Evolutionary conservation across 1,139 yeast genomes (phyloP).

Genomic region (Pichia inconspicua): DNA sequence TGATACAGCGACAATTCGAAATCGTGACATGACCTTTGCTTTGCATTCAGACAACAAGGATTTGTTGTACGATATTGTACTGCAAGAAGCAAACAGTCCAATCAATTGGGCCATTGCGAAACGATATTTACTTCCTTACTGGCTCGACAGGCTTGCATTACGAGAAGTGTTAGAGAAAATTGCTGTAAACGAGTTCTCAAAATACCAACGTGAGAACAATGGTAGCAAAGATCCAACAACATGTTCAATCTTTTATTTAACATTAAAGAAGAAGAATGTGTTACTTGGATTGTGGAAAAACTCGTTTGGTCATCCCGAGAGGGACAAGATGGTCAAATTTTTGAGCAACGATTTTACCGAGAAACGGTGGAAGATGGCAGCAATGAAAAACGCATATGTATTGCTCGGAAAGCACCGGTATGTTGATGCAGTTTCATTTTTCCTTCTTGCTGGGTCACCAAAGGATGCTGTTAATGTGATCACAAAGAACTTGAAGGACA

Average conservation of each 20-base stretch:
- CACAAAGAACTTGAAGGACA: conserved; percentile 56
- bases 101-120: conserved; percentile 55
- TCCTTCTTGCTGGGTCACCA: conserved; percentile 69
- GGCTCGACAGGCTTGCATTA: conserved; percentile 56
- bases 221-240: conserved; percentile 62
- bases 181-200: conserved; percentile 58
- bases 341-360: conserved; percentile 67
- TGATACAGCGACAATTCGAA: conserved; percentile 37
- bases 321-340: conserved; percentile 70
- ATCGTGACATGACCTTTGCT: conserved; percentile 87
- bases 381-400: conserved; percentile 87
- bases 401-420: conserved; percentile 81
- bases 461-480: conserved; percentile 73
- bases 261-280: conserved; percentile 69
- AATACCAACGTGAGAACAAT: conserved; percentile 21
- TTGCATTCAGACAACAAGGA: conserved; percentile 75
- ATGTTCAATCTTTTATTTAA: conserved; percentile 69
- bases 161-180: conserved; percentile 51
- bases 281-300: conserved; percentile 78
- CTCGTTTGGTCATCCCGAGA: conserved; percentile 71
- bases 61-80: conserved; percentile 49
- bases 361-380: conserved; percentile 79
- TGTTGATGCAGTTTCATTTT: conserved; percentile 83
- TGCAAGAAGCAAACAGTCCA: conserved; percentile 34
- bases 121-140: conserved; percentile 60